Conservation (phyloP, 768 basidiomycete species). For the Termitomyces bulborhizus region DNA sequence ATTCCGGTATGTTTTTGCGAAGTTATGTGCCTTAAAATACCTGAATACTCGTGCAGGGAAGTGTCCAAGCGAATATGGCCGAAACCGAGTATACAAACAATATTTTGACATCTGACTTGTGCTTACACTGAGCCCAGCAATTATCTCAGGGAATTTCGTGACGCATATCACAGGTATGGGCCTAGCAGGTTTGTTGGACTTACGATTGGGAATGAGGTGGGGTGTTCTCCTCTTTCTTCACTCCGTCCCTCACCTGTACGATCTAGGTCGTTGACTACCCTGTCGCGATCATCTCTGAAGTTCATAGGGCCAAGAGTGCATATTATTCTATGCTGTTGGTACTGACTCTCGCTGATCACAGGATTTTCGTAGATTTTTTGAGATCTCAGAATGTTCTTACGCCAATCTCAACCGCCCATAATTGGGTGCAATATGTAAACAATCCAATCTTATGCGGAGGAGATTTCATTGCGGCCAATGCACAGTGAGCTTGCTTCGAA, state of each 20-base stretch:
- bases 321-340: background rate
- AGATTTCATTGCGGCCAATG: constrained; percentile 35
- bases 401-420: constrained; percentile 31
- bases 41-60: background rate
- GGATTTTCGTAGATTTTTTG: constrained; percentile 18
- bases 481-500: constrained; percentile 22
- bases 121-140: constrained; percentile 16
- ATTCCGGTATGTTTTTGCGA: constrained; percentile 17
- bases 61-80: background rate
- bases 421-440: constrained; percentile 25
- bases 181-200: constrained; percentile 24
- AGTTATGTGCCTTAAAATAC: background rate
- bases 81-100: background rate
- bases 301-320: constrained; percentile 26
- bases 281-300: constrained; percentile 26
- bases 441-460: constrained; percentile 25
- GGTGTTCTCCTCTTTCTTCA: background rate
- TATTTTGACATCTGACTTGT: background rate
- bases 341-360: background rate
- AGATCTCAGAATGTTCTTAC: constrained; percentile 24
- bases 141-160: constrained; percentile 26
- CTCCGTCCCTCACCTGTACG: background rate
- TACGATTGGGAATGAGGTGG: constrained; percentile 30
- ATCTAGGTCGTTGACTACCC: constrained; percentile 20
- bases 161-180: constrained; percentile 24